Evolutionary conservation across 371 early-diverging fungal genomes (phyloP).

Genomic region (Mucor velutinosus): DNA sequence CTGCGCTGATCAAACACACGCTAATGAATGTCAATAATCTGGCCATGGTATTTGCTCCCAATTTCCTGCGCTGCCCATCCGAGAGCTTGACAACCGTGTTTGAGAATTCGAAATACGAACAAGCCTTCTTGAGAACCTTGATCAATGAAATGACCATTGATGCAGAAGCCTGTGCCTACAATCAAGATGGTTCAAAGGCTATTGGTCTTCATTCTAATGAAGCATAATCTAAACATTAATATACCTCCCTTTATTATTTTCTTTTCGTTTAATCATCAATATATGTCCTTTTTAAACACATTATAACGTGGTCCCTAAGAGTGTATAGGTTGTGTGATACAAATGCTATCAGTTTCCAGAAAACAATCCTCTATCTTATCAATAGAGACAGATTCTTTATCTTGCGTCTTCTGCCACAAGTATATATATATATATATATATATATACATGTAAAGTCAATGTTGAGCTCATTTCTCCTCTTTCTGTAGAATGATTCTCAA

Average conservation of each 20-base stretch:
- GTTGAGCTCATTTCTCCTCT: too few relatives aligned
- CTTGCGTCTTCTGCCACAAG: neutral
- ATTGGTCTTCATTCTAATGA: neutral
- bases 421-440: too few relatives aligned
- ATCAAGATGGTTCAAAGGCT: constrained; percentile 8
- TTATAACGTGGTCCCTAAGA: neutral
- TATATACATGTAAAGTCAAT: too few relatives aligned
- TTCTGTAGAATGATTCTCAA: neutral
- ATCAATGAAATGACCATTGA: constrained; percentile 32
- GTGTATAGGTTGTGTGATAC: neutral
- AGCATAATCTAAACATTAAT: neutral
- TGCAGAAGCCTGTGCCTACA: constrained; percentile 28
- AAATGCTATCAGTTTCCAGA: neutral
- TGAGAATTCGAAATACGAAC: constrained; percentile 79
- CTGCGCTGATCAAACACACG: constrained; percentile 68
- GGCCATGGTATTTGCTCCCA: constrained; percentile 98
- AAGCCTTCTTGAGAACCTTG: constrained; percentile 45
- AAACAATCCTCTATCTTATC: neutral
- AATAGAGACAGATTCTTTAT: neutral
- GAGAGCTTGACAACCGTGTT: constrained; percentile 78
- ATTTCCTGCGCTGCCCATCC: constrained; percentile 87
- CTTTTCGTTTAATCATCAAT: neutral
- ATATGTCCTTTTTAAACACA: neutral
- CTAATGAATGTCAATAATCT: constrained; percentile 90
- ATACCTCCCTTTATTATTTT: neutral